Conservation (phyloP, 2,329 filamentous ascomycete genomes). For the Aspergillus unguis region DNA sequence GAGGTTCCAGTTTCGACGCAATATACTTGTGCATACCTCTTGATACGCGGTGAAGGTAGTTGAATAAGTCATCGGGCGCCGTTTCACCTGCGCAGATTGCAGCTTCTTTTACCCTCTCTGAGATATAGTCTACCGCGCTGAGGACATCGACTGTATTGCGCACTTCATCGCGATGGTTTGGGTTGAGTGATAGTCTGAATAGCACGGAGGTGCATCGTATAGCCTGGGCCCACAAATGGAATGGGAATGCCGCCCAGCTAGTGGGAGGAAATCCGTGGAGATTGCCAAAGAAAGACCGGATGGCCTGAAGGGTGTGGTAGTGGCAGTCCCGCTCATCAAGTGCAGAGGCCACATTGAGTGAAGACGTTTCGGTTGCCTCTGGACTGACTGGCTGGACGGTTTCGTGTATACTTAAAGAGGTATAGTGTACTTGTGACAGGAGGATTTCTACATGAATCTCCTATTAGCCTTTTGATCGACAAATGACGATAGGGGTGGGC, state of each 20-base stretch:
- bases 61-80: background rate
- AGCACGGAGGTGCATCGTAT: background rate
- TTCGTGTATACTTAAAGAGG: conserved; percentile 1
- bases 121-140: background rate
- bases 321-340: background rate
- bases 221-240: background rate
- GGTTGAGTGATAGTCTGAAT: background rate
- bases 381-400: background rate
- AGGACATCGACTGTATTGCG: background rate
- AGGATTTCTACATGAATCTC: background rate
- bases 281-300: background rate
- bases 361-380: background rate
- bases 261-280: background rate
- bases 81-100: background rate
- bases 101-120: background rate
- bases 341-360: background rate
- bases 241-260: background rate
- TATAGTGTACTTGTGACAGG: background rate
- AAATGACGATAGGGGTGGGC: background rate
- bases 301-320: background rate
- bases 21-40: background rate
- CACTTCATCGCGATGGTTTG: background rate
- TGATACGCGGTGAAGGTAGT: background rate
- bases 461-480: background rate
- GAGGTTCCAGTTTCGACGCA: background rate